Evolutionary conservation across 257 asterid genomes (phyloP).

Genomic region (Osmanthus fragrans): DNA sequence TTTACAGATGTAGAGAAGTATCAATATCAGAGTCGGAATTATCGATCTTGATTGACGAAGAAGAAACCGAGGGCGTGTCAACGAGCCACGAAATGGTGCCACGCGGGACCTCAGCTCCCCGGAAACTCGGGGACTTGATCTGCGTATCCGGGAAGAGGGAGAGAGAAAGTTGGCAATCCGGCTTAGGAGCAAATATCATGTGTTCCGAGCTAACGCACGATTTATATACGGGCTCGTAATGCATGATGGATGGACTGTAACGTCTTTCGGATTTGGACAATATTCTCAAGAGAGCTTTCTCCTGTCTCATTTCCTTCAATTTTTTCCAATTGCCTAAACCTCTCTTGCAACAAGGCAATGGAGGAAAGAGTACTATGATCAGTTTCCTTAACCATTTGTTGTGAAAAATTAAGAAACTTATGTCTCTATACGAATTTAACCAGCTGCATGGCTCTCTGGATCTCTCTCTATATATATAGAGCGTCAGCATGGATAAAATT

Average conservation of each 20-base stretch:
- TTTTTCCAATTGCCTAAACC: slow-evolving; percentile 50
- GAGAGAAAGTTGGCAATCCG: slow-evolving; percentile 44
- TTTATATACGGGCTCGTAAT: slow-evolving; percentile 1
- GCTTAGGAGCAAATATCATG: slow-evolving; percentile 22
- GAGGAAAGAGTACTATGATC: slow-evolving; percentile 33
- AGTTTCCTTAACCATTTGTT: slow-evolving; percentile 34
- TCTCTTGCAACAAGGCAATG: slow-evolving; percentile 53
- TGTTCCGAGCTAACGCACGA: slow-evolving; percentile 11
- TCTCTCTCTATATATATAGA: background rate
- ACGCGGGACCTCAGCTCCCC: background rate
- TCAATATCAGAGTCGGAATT: slow-evolving; percentile 41
- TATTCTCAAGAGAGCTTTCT: slow-evolving; percentile 34
- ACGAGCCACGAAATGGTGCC: slow-evolving; percentile 17
- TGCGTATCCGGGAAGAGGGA: slow-evolving; percentile 46
- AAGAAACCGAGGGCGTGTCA: slow-evolving; percentile 24
- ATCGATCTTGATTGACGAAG: slow-evolving; percentile 16
- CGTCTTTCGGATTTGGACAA: slow-evolving; percentile 29
- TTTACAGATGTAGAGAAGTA: slow-evolving; percentile 62
- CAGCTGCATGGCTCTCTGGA: slow-evolving; percentile 2
- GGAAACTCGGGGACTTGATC: slow-evolving; percentile 16
- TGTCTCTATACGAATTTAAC: background rate
- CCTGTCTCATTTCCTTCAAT: slow-evolving; percentile 53
- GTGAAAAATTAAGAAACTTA: background rate
- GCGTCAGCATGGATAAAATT: slow-evolving; percentile 1
- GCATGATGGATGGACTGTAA: slow-evolving; percentile 9